Evolutionary conservation across 1,284 basidiomycete species (phyloP), one percentile per base, ranked within the genome.

Genomic region (Papiliotrema nemorosa): DNA sequence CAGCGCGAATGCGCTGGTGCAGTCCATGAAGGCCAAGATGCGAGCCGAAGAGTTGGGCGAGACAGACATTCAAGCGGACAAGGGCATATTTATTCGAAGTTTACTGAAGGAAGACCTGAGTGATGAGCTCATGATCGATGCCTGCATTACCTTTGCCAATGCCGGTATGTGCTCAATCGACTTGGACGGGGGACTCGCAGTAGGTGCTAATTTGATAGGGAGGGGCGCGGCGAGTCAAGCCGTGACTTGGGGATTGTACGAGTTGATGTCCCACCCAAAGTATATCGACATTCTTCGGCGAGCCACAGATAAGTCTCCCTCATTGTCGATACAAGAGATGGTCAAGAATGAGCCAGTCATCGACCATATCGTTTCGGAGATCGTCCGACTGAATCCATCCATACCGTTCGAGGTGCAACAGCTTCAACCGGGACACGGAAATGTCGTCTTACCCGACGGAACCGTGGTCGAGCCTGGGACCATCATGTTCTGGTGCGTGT

Each of bases 201-300:
- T n/a, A n/a, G 24, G 37, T 10, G 12, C 7, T 25, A 9, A 24
- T n/a, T 13, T 18, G 24, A 16, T 31, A 63, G 61, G 58, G 5
- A 50, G 57, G 22, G 57, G 60, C 22, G 60, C 61, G 12, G 59
- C 61, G 14, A 53, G 53, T 16, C 59, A 63, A 27, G 56, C 59
- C 9, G 35, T 60, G 21, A 49, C 54, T 7, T 63, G 61, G 61
- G 53, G 54, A 2, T 20, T 63, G 0, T 60, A 59, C 47, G 47
- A 43, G 12, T 26, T 63, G 10, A 38, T 63, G 16, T 36, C 35
- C 14, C 38, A 57, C 26, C 61, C 61, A 5, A 21, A 24, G 2
- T 31, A 33, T 12, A 18, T 57, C 16, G 26, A 42, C n/a, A 22
- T 37, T 10, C 25, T 61, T 13, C 43, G 43, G 25, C 29, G 21